Evolutionary conservation across 2,329 filamentous ascomycete species (phyloP).

Genomic region (Talaromyces sp.): DNA sequence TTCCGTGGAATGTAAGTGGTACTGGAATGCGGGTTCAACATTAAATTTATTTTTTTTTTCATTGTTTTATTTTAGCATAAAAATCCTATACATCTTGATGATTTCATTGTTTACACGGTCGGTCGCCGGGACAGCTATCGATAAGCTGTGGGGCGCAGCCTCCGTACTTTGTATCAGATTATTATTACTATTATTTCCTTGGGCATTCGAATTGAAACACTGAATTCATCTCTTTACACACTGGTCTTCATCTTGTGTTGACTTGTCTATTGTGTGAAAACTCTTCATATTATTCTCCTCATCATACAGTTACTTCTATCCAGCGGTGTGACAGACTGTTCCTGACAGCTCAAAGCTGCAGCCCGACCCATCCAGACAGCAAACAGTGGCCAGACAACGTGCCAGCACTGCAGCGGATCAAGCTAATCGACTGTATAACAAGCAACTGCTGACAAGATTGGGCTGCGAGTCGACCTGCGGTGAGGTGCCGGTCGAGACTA

Average conservation of each 20-base stretch:
- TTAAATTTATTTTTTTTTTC: no score
- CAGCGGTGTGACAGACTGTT: neutral
- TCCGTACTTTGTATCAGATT: neutral
- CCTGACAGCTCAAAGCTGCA: neutral
- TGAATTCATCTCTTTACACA: neutral
- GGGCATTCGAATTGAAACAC: neutral
- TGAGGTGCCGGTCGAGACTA: neutral
- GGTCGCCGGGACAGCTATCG: conserved; percentile 14
- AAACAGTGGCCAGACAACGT: neutral
- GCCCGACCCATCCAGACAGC: neutral
- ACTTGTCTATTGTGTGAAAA: neutral
- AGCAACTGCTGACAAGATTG: neutral
- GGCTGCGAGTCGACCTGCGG: neutral
- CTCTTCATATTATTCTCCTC: neutral
- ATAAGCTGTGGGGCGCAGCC: conserved; percentile 5
- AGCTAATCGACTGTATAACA: neutral
- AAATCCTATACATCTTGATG: neutral
- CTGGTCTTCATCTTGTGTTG: neutral
- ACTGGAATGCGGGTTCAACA: neutral
- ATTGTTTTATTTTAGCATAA: no score
- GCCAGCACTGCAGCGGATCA: neutral
- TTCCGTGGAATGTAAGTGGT: neutral
- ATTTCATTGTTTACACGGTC: conserved; percentile 5
- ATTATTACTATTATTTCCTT: neutral
- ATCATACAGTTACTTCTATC: neutral